A percentile compares a stretch with the other conserved stretches of the same genome.
Evolutionary conservation across 331 rosid species (phyloP).

Genomic region (Quercus phellos): DNA sequence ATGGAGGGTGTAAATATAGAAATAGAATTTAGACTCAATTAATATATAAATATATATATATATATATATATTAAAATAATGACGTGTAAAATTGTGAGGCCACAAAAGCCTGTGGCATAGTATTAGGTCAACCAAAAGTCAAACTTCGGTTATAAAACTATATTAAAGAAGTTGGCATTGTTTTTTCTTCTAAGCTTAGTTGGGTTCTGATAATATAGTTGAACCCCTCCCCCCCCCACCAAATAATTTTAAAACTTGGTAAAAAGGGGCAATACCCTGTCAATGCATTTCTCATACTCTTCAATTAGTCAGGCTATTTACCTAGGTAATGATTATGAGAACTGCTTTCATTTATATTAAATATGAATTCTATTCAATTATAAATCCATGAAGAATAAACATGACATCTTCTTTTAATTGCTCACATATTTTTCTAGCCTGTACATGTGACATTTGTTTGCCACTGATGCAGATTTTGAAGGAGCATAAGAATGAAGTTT

Average conservation of each 20-base stretch:
- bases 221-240: fast-evolving
- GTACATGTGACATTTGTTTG: slow-evolving; percentile 16
- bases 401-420: background rate
- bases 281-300: background rate
- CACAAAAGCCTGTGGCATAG: no score
- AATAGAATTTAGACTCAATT: no score
- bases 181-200: background rate
- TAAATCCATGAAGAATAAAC: background rate
- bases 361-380: background rate
- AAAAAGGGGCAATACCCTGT: background rate
- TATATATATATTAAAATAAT: no score
- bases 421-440: background rate
- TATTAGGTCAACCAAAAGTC: no score
- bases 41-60: no score
- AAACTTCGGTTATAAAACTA: no score
- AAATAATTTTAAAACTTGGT: background rate
- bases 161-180: background rate
- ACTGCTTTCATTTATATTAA: background rate
- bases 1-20: no score
- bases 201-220: no score
- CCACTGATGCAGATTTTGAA: slow-evolving; percentile 66
- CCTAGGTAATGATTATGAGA: background rate
- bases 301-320: background rate
- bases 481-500: slow-evolving; percentile 81
- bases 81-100: no score